These are phyloP conservation scores for Tricholoma terreum DNA, from an alignment of 768 basidiomycete species.

Conservation along the genomic window DNA sequence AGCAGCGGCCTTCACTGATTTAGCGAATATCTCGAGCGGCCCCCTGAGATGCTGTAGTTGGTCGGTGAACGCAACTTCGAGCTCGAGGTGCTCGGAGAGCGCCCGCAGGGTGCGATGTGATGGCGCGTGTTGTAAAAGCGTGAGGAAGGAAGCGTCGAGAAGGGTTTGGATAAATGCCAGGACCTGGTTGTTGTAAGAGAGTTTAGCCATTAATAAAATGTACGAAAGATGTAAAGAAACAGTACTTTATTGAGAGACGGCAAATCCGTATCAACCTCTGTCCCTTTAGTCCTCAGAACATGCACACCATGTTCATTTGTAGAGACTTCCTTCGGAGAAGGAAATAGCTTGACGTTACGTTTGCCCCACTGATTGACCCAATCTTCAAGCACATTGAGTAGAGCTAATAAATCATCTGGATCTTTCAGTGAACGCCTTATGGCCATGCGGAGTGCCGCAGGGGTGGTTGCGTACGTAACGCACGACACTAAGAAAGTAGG, in stretches of 20 bases:
- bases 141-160: conserved; percentile 70
- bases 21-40: conserved; percentile 59
- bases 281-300: conserved; percentile 25
- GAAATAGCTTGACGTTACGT: conserved; percentile 35
- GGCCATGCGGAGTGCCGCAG: conserved; percentile 43
- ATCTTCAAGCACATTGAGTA: conserved; percentile 45
- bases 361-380: conserved; percentile 45
- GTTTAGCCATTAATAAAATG: not conserved
- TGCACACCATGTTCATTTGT: conserved; percentile 42
- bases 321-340: conserved; percentile 34
- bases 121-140: conserved; percentile 61
- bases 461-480: conserved; percentile 37
- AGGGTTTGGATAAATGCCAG: conserved; percentile 59
- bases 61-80: conserved; percentile 51
- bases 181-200: conserved; percentile 35
- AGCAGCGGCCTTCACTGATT: conserved; percentile 40
- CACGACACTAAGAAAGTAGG: conserved; percentile 34
- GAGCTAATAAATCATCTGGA: conserved; percentile 42
- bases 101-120: conserved; percentile 51
- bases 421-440: conserved; percentile 48
- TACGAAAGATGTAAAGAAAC: conserved; percentile 2
- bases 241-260: conserved; percentile 45
- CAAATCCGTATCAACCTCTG: conserved; percentile 25
- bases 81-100: conserved; percentile 49
- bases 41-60: conserved; percentile 56